Conservation (phyloP, 768 basidiomycete genomes). For the Rhizopogon rudus region DNA sequence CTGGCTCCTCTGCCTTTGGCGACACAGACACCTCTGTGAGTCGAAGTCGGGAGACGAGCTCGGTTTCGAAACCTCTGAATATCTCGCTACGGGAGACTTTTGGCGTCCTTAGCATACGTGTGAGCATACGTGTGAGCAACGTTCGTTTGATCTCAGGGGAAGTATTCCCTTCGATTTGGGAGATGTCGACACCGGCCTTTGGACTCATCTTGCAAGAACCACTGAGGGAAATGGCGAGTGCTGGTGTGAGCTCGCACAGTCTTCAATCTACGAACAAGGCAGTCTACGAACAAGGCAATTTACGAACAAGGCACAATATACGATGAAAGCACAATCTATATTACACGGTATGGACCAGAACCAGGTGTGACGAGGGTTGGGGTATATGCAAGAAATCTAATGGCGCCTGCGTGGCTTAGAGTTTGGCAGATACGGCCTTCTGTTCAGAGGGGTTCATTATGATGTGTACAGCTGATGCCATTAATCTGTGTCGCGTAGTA, state of each 20-base stretch:
- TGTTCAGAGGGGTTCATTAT: conserved; percentile 46
- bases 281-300: too few species aligned
- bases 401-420: conserved; percentile 4
- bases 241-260: too few species aligned
- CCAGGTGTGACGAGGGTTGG: too few species aligned
- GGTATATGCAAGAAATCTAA: too few species aligned
- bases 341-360: too few species aligned
- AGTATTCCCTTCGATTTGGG: conserved; percentile 25
- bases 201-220: not conserved
- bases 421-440: conserved; percentile 9
- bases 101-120: not conserved
- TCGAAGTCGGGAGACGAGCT: conserved; percentile 18
- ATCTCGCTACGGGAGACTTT: conserved; percentile 2
- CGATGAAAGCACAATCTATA: too few species aligned
- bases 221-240: too few species aligned
- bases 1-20: conserved; percentile 40
- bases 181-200: conserved; percentile 8
- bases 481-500: conserved; percentile 43
- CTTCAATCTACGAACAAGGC: too few species aligned
- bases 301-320: too few species aligned
- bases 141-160: conserved; percentile 21
- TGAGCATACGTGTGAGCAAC: conserved; percentile 15
- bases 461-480: conserved; percentile 50
- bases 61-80: conserved; percentile 17
- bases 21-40: conserved; percentile 39